phyloP scores from a whole-genome alignment of 164 flowering plant genomes.

The Tetracentron sinense region DNA sequence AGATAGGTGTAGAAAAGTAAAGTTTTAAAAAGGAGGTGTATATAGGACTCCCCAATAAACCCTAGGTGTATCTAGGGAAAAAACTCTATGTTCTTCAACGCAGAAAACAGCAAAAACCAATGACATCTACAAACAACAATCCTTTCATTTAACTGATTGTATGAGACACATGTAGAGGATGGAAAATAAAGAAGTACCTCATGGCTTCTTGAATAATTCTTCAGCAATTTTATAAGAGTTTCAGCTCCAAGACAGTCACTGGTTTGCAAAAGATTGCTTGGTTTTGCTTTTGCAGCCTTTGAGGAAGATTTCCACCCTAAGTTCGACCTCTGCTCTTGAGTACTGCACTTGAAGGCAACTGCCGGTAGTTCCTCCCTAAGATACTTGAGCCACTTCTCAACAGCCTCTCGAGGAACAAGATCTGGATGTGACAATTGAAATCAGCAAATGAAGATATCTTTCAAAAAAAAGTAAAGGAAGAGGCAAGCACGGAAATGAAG shows the following conservation, averaged over 20 bases:
- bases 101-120: too few relatives aligned
- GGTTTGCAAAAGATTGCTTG: slow-evolving; percentile 67
- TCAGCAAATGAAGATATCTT: too few relatives aligned
- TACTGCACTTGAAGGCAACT: slow-evolving; percentile 95
- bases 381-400: slow-evolving; percentile 92
- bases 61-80: too few relatives aligned
- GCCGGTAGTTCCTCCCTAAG: slow-evolving; percentile 91
- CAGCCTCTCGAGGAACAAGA: slow-evolving; percentile 97
- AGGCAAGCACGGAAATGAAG: too few relatives aligned
- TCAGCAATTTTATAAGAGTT: slow-evolving; percentile 75
- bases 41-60: too few relatives aligned
- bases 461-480: too few relatives aligned
- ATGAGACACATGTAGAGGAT: not conserved
- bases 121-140: not conserved
- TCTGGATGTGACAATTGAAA: slow-evolving; percentile 39
- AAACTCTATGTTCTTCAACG: too few relatives aligned
- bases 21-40: too few relatives aligned
- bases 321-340: slow-evolving; percentile 88
- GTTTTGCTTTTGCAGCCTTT: slow-evolving; percentile 54
- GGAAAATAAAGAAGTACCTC: slow-evolving; percentile 65
- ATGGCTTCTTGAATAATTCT: slow-evolving; percentile 90
- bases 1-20: too few relatives aligned
- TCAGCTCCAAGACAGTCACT: slow-evolving; percentile 99
- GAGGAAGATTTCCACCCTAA: slow-evolving; percentile 77
- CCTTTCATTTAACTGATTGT: not conserved